Evolutionary conservation across 768 basidiomycete species (phyloP).

Genomic region (Amyloporia xantha): DNA sequence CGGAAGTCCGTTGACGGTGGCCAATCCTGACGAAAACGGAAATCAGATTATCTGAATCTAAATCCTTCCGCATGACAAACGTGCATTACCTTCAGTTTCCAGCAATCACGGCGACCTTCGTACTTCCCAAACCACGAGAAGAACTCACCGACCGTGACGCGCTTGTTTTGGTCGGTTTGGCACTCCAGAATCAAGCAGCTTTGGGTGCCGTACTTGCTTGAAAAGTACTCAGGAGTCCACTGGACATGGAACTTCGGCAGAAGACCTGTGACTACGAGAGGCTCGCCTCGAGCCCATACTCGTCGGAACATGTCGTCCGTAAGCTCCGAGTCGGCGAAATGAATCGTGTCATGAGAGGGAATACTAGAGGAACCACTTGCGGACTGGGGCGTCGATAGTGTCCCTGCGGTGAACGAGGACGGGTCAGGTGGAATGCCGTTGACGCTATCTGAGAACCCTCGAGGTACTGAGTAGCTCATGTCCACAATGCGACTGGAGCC

Average conservation of each 20-base stretch:
- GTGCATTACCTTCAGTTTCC: slow-evolving; percentile 67
- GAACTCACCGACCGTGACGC: slow-evolving; percentile 68
- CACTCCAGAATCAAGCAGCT: slow-evolving; percentile 76
- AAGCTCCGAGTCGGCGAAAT: slow-evolving; percentile 42
- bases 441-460: background rate
- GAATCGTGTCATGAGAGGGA: slow-evolving; percentile 39
- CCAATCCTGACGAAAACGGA: slow-evolving; percentile 66
- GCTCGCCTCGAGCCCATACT: slow-evolving; percentile 70
- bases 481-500: background rate
- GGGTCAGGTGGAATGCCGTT: slow-evolving; percentile 11
- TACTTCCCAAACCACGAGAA: slow-evolving; percentile 74
- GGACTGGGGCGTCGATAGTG: background rate
- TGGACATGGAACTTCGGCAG: slow-evolving; percentile 52
- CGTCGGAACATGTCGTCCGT: slow-evolving; percentile 54
- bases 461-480: background rate
- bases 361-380: slow-evolving; percentile 15
- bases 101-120: slow-evolving; percentile 45
- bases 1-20: slow-evolving; percentile 84
- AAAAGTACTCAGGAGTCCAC: slow-evolving; percentile 86
- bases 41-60: background rate
- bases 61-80: background rate
- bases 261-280: slow-evolving; percentile 70
- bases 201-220: slow-evolving; percentile 55
- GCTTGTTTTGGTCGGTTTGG: slow-evolving; percentile 59
- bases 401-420: slow-evolving; percentile 5